Evolutionary conservation across 2,329 filamentous ascomycete species (phyloP).

Genomic region (Ophiosphaerella herpotricha): DNA sequence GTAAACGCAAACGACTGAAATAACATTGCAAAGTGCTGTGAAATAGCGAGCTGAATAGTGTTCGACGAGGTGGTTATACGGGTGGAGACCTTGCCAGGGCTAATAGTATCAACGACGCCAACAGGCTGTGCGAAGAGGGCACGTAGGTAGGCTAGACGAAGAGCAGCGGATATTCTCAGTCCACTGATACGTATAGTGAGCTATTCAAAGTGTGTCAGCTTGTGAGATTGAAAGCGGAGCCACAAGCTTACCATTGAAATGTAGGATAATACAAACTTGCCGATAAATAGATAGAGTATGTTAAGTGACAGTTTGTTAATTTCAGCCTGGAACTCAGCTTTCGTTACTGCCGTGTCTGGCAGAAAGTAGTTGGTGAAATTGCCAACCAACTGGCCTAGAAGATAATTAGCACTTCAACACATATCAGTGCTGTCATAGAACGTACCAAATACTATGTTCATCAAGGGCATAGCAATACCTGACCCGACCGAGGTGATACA

Average conservation of each 20-base stretch:
- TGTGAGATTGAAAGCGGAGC: background rate
- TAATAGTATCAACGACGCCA: conserved; percentile 54
- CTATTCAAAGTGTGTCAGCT: conserved; percentile 24
- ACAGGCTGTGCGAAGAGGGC: conserved; percentile 57
- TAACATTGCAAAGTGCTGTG: conserved; percentile 58
- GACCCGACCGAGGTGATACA: conserved; percentile 40
- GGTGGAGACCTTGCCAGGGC: conserved; percentile 56
- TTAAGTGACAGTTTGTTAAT: conserved; percentile 48
- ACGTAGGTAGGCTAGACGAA: conserved; percentile 57
- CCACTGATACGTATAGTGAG: conserved; percentile 57
- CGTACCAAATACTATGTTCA: conserved; percentile 64
- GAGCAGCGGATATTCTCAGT: conserved; percentile 55
- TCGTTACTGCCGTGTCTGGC: conserved; percentile 49
- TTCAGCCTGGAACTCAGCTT: conserved; percentile 55
- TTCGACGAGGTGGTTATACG: conserved; percentile 60
- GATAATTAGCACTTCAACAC: conserved; percentile 35
- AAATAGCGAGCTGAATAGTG: conserved; percentile 60
- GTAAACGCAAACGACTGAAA: conserved; percentile 43
- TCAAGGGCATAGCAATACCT: conserved; percentile 54
- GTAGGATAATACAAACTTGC: conserved; percentile 41
- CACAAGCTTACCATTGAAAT: conserved; percentile 33
- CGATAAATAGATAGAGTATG: conserved; percentile 44
- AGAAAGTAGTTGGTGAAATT: conserved; percentile 62
- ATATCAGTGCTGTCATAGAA: background rate
- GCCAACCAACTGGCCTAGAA: conserved; percentile 50